Conservation (phyloP, 495 filamentous ascomycete genomes). For the Hypoxylon perforatum region DNA sequence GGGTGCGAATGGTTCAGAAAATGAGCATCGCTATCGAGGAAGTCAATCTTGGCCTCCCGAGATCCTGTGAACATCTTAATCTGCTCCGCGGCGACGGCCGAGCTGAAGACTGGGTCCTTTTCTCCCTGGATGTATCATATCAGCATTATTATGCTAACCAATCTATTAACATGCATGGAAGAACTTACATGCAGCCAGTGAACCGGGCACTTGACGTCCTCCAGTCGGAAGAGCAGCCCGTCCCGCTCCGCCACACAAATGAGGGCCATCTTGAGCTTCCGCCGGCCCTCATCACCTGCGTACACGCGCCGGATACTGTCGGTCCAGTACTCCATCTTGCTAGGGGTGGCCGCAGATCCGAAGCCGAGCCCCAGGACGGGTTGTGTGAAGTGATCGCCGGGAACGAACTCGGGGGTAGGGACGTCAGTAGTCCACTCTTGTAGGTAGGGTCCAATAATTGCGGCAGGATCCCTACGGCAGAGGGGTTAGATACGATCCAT, state of each 20-base stretch:
- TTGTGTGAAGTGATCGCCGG: constrained; percentile 64
- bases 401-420: constrained; percentile 63
- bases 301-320: constrained; percentile 66
- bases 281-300: constrained; percentile 66
- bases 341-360: constrained; percentile 55
- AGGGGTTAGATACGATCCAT: neutral
- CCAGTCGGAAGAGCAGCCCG: constrained; percentile 62
- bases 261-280: constrained; percentile 65
- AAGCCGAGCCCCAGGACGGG: constrained; percentile 68
- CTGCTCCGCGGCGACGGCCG: constrained; percentile 62
- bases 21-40: constrained; percentile 65
- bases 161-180: too few relatives aligned
- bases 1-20: constrained; percentile 68
- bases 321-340: constrained; percentile 62
- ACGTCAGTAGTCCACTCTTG: constrained; percentile 58
- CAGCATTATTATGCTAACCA: neutral
- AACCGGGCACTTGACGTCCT: constrained; percentile 69
- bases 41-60: constrained; percentile 58
- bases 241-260: constrained; percentile 70
- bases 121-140: too few relatives aligned
- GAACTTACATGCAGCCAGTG: constrained; percentile 70
- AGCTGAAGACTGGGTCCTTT: constrained; percentile 62
- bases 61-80: constrained; percentile 68
- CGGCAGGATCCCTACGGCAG: constrained; percentile 53
- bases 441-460: constrained; percentile 54